These are phyloP conservation scores for Arthrinium puccinioides DNA, from an alignment of 2,329 filamentous ascomycete species.

Conservation along the genomic window DNA sequence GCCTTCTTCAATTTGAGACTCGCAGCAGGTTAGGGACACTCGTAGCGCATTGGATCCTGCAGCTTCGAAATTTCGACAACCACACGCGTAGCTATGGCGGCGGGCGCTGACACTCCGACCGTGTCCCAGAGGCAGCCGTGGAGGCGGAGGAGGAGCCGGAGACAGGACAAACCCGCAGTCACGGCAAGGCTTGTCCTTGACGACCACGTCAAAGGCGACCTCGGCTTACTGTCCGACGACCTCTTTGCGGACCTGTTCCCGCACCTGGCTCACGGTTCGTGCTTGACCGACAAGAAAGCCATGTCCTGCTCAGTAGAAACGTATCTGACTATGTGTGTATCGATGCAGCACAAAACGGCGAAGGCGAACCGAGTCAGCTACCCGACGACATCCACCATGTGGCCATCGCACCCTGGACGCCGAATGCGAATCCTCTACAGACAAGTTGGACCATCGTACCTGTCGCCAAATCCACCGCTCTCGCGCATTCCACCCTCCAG, in stretches of 20 bases:
- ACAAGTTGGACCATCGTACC: slow-evolving; percentile 82
- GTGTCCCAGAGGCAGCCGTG: too few relatives aligned
- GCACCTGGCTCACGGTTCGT: slow-evolving; percentile 45
- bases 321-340: background rate
- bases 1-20: too few relatives aligned
- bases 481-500: slow-evolving; percentile 72
- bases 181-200: slow-evolving; percentile 78
- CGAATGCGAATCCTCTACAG: slow-evolving; percentile 49
- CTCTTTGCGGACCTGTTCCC: slow-evolving; percentile 78
- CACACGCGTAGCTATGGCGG: too few relatives aligned
- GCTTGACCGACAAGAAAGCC: too few relatives aligned
- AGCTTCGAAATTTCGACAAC: too few relatives aligned
- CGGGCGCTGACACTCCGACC: too few relatives aligned
- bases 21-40: too few relatives aligned
- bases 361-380: slow-evolving; percentile 19
- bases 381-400: slow-evolving; percentile 51
- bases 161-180: slow-evolving; percentile 66
- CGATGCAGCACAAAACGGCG: slow-evolving; percentile 17
- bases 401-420: slow-evolving; percentile 68
- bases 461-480: slow-evolving; percentile 54
- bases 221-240: slow-evolving; percentile 81
- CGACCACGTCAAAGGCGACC: slow-evolving; percentile 75
- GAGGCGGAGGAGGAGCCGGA: slow-evolving; percentile 44
- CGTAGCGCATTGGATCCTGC: too few relatives aligned
- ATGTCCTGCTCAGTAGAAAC: background rate